These are phyloP conservation scores for Asclepias syriaca DNA, from an alignment of 257 asterid genomes.

Conservation along the genomic window DNA sequence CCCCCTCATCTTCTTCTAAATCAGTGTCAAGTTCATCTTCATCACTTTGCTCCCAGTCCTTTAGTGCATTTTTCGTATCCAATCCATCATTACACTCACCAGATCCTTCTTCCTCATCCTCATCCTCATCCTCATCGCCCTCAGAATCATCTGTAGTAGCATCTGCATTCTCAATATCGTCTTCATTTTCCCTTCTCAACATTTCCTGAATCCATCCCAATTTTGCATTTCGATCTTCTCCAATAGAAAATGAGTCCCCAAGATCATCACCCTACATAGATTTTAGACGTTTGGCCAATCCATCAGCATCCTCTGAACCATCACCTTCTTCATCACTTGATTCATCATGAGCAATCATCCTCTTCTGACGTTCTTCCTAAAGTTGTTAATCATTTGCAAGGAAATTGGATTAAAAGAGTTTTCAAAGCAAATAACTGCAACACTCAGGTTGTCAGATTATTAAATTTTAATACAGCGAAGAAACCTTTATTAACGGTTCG, in stretches of 20 bases:
- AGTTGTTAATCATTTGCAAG: background rate
- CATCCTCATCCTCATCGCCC: constrained; percentile 37
- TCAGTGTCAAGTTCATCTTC: constrained; percentile 54
- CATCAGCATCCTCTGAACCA: constrained; percentile 45
- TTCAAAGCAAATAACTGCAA: background rate
- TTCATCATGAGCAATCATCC: constrained; percentile 73
- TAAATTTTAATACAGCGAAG: background rate
- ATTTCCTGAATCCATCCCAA: constrained; percentile 59
- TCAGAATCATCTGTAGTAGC: constrained; percentile 42
- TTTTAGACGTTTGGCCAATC: constrained; percentile 29
- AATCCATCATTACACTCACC: constrained; percentile 36
- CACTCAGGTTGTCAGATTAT: background rate
- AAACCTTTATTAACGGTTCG: background rate
- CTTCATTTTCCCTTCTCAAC: constrained; percentile 33
- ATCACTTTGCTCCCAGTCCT: constrained; percentile 99
- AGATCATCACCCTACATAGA: constrained; percentile 92
- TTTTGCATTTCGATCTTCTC: constrained; percentile 36
- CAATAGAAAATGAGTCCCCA: constrained; percentile 69
- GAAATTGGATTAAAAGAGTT: background rate
- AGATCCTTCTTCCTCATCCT: too few relatives aligned
- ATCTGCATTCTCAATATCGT: constrained; percentile 35
- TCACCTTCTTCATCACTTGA: constrained; percentile 57
- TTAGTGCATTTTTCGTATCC: constrained; percentile 35
- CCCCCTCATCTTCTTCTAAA: constrained; percentile 44
- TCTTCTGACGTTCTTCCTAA: constrained; percentile 85